Evolutionary conservation across 139 green algal species (phyloP), one percentile per base, ranked within the genome.

Genomic region (Haematococcus sp.): DNA sequence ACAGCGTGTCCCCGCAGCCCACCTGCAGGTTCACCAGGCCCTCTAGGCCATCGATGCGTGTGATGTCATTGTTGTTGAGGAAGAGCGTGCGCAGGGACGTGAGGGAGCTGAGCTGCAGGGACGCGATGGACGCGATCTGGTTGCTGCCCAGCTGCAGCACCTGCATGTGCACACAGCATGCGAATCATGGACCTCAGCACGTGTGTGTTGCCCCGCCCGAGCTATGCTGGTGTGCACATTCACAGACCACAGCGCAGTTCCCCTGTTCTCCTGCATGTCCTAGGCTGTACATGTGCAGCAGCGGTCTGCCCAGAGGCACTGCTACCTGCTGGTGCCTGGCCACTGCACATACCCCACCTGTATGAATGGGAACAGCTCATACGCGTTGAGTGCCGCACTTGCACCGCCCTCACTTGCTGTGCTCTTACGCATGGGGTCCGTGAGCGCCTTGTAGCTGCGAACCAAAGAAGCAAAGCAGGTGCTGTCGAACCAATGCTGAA

Each of bases 1-100:
- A n/a, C n/a, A n/a, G n/a, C n/a, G n/a, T n/a, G n/a, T 49, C 17
- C 58, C 27, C 16, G 27, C 58, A 34, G 25, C 33, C 31, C 54
- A 80, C 78, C 78, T 81, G 76, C 63, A 92, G 77, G 52, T 79
- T 85, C n/a, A 65, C 19, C 44, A 94, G 73, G 22, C 78, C 81
- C 4, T 89, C 81, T 43, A 94, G 72, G 2, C 89, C 87, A 20
- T 91, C 86, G 22, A 92, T 63, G 22, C 78, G 71, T 9, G 72
- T 82, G 68, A 94, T 83, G 63, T 89, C 87, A 77, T 94, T 94
- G 68, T 82, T 88, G 34, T 83, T 70, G 20, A 91, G 76, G 74
- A 87, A 79, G 25, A 94, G 79, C 61, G 67, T 85, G 15, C 83
- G 82, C 70, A 88, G 80, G 13, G 40, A 72, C 43, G 78, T 65